These are phyloP conservation scores for Chrysophaeum taylorii DNA, from an alignment of 352 stramenopile genomes.

Conservation along the genomic window DNA sequence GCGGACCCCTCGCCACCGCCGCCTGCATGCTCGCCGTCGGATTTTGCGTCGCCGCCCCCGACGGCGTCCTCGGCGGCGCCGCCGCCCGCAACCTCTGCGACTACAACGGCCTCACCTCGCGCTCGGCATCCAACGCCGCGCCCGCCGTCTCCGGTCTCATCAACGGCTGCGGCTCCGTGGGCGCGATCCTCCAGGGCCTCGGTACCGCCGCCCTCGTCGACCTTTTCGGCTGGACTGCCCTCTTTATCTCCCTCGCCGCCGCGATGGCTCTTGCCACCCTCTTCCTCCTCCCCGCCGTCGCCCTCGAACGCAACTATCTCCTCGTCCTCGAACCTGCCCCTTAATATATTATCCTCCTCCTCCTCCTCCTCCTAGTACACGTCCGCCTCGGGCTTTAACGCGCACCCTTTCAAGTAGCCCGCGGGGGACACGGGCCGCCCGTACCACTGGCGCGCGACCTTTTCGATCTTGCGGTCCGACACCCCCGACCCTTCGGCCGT, in stretches of 20 bases:
- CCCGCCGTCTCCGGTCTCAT: background rate
- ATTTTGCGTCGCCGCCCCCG: background rate
- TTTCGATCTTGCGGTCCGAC: background rate
- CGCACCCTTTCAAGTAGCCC: background rate
- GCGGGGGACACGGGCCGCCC: background rate
- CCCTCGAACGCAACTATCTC: too few relatives aligned
- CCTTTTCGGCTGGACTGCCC: background rate
- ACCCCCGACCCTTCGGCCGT: background rate
- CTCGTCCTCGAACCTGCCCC: too few relatives aligned
- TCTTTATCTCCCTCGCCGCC: background rate
- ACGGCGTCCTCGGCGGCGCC: background rate
- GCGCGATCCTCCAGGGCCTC: constrained; percentile 5
- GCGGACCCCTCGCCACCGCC: background rate
- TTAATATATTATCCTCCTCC: too few relatives aligned
- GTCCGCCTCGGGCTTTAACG: background rate
- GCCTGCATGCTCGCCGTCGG: background rate
- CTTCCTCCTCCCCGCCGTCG: background rate
- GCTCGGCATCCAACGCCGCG: too few relatives aligned
- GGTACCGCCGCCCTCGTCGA: background rate
- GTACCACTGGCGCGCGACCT: background rate
- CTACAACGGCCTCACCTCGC: background rate
- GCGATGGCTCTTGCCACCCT: background rate
- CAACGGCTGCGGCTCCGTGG: constrained; percentile 9
- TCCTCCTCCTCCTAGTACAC: too few relatives aligned
- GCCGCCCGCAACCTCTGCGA: background rate